Base-by-base conservation (phyloP, 2,329 filamentous ascomycete species). In the Ceratocystis destructans region DNA sequence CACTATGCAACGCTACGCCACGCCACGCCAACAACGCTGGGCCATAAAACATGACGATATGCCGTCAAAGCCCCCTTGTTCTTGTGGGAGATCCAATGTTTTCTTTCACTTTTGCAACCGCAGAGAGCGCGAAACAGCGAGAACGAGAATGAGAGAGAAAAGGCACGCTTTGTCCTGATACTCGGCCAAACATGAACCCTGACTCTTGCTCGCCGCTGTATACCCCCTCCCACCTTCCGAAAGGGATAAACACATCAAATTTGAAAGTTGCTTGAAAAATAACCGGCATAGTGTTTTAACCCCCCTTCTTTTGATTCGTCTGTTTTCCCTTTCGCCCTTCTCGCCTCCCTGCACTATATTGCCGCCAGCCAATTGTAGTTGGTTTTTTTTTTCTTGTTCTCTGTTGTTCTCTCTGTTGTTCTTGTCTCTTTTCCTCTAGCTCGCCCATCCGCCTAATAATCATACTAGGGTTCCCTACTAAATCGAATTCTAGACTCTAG, bases 101-200 rank as follows among this genome's bases (percentile, higher is more conserved):
- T 59, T 33, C 25, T 37, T 59, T 0, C 10, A 59, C 55, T 59
- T 59, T 59, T 17, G 2, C 5, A 59, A 12, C 20, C 20, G 5
- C 55, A 37, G 55, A 59, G 55, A 59, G 25, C 55, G 55, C 55
- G 55, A 59, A 59, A 15, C 55, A 59, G 55, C 55, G 55, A 59
- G 15, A 59, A 59, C 55, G 53, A 57, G 53, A 57, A 37, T 37
- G 10, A 15, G 37, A 41, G 37, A 41, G 37, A 12, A 15, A 20
- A 59, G 12, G 12, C 25, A 17, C 33, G 15, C 28, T 31, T 59
- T 31, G 33, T 37, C 55, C 33, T 59, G 55, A 33, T 59, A 25
- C 55, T 59, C 28, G 31, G 55, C 31, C 28, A 33, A 31, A 59
- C 55, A 33, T 7, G 7, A 8, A 17, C 28, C 55, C 28, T 37